Evolutionary conservation across 2,329 filamentous ascomycete species (phyloP).

Genomic region (Bipolaris oryzae): DNA sequence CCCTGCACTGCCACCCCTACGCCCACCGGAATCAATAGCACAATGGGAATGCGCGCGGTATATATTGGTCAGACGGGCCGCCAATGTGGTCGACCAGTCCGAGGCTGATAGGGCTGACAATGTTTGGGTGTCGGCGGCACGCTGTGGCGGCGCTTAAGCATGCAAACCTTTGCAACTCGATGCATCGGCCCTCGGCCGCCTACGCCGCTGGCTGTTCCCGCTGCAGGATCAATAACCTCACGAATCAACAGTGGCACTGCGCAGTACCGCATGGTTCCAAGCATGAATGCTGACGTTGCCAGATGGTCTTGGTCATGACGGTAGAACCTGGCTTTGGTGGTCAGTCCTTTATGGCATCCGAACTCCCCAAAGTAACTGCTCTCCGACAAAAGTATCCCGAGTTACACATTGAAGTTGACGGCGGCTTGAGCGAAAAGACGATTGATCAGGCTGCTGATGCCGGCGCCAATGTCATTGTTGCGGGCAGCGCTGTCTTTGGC

Average conservation of each 20-base stretch:
- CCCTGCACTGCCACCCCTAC: slow-evolving; percentile 11
- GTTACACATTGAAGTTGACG: slow-evolving; percentile 96
- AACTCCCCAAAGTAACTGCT: slow-evolving; percentile 89
- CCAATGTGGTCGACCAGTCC: slow-evolving; percentile 15
- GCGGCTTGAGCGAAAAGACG: slow-evolving; percentile 83
- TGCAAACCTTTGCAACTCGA: slow-evolving; percentile 16
- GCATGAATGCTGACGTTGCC: slow-evolving; percentile 16
- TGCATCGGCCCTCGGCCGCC: slow-evolving; percentile 22
- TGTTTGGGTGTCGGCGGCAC: slow-evolving; percentile 36
- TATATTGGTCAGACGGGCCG: slow-evolving; percentile 22
- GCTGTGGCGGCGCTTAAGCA: slow-evolving; percentile 43
- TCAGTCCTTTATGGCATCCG: slow-evolving; percentile 97
- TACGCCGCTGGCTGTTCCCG: slow-evolving; percentile 14
- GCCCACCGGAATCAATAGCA: slow-evolving; percentile 19
- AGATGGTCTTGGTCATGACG: slow-evolving; percentile 99
- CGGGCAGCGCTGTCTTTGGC: slow-evolving; percentile 93
- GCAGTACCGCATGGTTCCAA: neutral
- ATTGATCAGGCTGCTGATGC: slow-evolving; percentile 94
- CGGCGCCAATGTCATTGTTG: slow-evolving; percentile 97
- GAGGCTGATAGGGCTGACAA: slow-evolving; percentile 30
- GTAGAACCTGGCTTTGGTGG: slow-evolving; percentile 97
- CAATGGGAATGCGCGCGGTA: slow-evolving; percentile 18
- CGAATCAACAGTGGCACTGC: slow-evolving; percentile 6
- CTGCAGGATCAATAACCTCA: slow-evolving; percentile 18
- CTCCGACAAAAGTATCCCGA: slow-evolving; percentile 85